Evolutionary conservation across 371 early-diverging fungal species (phyloP).

Genomic region (Syncephalastrum contaminatum): DNA sequence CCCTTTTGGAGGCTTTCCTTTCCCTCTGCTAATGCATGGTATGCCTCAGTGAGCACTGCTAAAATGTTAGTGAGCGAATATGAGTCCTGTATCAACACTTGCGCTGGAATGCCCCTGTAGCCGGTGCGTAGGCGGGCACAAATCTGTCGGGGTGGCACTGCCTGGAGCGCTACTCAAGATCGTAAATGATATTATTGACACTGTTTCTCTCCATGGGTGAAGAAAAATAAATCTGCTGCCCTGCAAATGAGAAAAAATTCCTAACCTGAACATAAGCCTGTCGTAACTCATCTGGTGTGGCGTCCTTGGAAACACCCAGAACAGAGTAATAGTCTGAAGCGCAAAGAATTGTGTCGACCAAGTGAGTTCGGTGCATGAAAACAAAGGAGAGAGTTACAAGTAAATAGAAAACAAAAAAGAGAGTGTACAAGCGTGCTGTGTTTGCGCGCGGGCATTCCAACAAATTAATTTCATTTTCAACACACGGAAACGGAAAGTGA

Average conservation of each 20-base stretch:
- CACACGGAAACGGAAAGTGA: too few relatives aligned
- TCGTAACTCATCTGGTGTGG: constrained; percentile 12
- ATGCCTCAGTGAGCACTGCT: constrained; percentile 1
- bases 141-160: constrained; percentile 4
- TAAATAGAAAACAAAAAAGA: too few relatives aligned
- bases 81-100: not conserved
- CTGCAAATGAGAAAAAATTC: too few relatives aligned
- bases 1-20: not conserved
- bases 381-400: too few relatives aligned
- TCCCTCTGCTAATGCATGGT: not conserved
- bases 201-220: not conserved
- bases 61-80: not conserved
- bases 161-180: not conserved
- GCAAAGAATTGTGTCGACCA: constrained; percentile 10
- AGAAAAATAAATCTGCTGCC: too few relatives aligned
- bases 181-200: not conserved
- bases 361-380: not conserved
- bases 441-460: constrained; percentile 2
- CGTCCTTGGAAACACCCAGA: constrained; percentile 4
- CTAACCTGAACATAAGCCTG: constrained; percentile 17
- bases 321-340: constrained; percentile 15
- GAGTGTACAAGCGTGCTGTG: not conserved
- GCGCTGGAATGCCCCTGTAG: constrained; percentile 1
- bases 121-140: not conserved
- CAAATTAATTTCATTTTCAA: too few relatives aligned